Evolutionary conservation across 2,329 filamentous ascomycete genomes (phyloP).

Genomic region (Cladophialophora chaetospira): DNA sequence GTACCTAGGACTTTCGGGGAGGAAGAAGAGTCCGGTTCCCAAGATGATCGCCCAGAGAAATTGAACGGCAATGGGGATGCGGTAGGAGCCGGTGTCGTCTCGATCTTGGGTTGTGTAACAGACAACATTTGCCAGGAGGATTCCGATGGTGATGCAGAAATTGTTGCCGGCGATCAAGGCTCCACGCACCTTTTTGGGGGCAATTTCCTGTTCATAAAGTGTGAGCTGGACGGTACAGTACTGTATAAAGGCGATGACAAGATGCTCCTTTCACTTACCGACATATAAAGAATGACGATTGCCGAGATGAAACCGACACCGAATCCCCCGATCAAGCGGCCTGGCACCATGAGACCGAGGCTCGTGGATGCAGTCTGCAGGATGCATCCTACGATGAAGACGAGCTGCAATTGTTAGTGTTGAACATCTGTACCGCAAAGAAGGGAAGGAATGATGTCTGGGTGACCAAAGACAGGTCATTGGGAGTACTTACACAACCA

Average conservation of each 20-base stretch:
- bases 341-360: slow-evolving; percentile 75
- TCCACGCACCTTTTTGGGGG: no score
- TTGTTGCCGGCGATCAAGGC: no score
- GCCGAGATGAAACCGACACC: slow-evolving; percentile 86
- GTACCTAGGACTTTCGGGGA: slow-evolving; percentile 66
- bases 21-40: slow-evolving; percentile 60
- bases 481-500: no score
- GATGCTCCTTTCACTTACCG: no score
- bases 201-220: no score
- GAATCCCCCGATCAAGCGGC: slow-evolving; percentile 78
- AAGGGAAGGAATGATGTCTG: no score
- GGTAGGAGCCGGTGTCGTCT: slow-evolving; percentile 67
- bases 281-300: slow-evolving; percentile 85
- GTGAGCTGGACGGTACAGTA: no score
- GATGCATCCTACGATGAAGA: slow-evolving; percentile 66
- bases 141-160: slow-evolving; percentile 73
- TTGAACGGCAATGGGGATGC: slow-evolving; percentile 71
- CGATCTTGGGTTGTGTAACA: slow-evolving; percentile 66
- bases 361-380: slow-evolving; percentile 63
- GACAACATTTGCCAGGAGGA: slow-evolving; percentile 68
- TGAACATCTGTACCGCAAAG: no score
- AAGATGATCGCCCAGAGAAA: slow-evolving; percentile 53
- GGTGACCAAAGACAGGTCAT: no score
- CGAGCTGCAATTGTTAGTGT: no score
- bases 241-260: no score